Evolutionary conservation across 768 basidiomycete genomes (phyloP), one percentile per base, ranked within the genome.

Genomic region (Stropharia rugosoannulata): DNA sequence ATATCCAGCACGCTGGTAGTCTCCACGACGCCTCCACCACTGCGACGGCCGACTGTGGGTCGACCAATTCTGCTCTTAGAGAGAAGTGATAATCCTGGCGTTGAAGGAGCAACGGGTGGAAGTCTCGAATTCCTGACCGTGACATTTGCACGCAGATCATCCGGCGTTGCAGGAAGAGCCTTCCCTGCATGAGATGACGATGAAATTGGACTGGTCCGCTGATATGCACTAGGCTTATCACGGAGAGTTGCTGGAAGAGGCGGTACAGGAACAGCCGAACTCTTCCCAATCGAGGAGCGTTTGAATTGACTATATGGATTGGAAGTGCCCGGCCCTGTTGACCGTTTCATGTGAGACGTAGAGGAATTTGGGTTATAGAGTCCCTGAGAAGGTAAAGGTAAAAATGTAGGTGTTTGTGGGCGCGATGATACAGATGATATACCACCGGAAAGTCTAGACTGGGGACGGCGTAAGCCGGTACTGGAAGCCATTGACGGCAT

Each of bases 351-450:
- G 9, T 77, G 77, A 16, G 51, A 35, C 18, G 74, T 60, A 13
- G 68, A 70, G 9, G 74, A 66, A 42, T 73, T 63, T 32, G 73
- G 72, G n/a, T 73, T 65, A 57, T 83, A 81, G 19, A 82, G 56
- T 38, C 80, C 73, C 25, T 76, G 70, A 22, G 82, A 78, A 2
- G 89, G 86, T 29, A 90, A 60, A n/a, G 89, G 89, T 22, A 92
- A 75, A 62, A 87, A 86, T 15, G 89, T 90, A 8, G 90, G 90
- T 19, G 90, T 89, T 18, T 85, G 68, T 8, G 90, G 90, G 2
- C 90, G 83, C 38, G 88, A 89, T 15, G 88, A 81, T 4, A 87
- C 84, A 9, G 85, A 82, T 59, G 82, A 85, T 16, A 78, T 84
- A 25, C 82, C 83, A 16, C 78, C 81, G 18, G 90, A 92, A 37